Percentiles rank a stretch among this genome's conserved stretches.
Evolutionary conservation across 2,329 filamentous ascomycete species (phyloP).

Genomic region (Fusarium nisikadoi): DNA sequence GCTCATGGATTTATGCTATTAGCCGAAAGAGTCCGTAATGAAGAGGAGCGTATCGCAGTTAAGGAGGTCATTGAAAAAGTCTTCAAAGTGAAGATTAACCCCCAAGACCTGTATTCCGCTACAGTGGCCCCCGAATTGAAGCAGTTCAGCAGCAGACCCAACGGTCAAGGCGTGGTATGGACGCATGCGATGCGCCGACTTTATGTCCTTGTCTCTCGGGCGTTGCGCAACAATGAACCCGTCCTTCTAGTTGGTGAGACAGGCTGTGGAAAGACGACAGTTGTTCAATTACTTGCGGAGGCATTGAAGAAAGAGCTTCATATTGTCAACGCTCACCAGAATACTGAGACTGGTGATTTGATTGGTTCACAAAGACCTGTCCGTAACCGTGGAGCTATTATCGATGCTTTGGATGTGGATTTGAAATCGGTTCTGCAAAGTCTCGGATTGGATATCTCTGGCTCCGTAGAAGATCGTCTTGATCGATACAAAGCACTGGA

Average conservation of each 20-base stretch:
- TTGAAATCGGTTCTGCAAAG: conserved; percentile 60
- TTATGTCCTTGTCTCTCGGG: conserved; percentile 88
- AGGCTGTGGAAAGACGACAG: conserved; percentile 96
- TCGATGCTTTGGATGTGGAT: conserved; percentile 72
- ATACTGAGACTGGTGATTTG: conserved; percentile 95
- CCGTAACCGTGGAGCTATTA: conserved; percentile 80
- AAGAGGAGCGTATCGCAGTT: conserved; percentile 85
- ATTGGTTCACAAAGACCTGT: conserved; percentile 95
- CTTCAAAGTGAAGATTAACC: conserved; percentile 86
- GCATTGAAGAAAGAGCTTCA: conserved; percentile 79
- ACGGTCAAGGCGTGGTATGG: conserved; percentile 82
- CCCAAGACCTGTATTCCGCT: conserved; percentile 76
- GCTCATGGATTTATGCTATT: conserved; percentile 96
- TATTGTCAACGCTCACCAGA: conserved; percentile 97
- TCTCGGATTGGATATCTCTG: conserved; percentile 54
- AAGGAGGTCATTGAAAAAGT: conserved; percentile 89
- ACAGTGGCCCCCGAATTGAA: conserved; percentile 66
- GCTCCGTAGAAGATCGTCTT: conserved; percentile 66
- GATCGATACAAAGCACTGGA: conserved; percentile 64
- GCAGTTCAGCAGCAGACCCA: conserved; percentile 57
- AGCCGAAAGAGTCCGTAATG: conserved; percentile 91
- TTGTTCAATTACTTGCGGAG: conserved; percentile 91
- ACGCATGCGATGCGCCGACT: conserved; percentile 93
- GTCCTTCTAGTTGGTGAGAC: conserved; percentile 96
- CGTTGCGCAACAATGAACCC: conserved; percentile 89